These are phyloP conservation scores for Phytophthora citricola DNA, from an alignment of 352 stramenopile genomes.

Conservation along the genomic window DNA sequence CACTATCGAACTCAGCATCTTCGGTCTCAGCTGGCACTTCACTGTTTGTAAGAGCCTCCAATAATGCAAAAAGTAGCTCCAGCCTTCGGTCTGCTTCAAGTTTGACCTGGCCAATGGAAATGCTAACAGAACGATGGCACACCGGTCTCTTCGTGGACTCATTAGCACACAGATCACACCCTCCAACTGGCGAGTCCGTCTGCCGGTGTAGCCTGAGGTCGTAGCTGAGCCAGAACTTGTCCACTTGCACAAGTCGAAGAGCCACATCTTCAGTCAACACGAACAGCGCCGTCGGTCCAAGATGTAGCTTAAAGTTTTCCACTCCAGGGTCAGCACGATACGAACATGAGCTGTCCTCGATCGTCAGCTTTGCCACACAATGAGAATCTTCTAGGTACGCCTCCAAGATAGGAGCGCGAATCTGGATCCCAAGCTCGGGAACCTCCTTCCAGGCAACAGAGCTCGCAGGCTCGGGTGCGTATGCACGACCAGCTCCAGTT, in stretches of 20 bases:
- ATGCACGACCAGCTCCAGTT: conserved; percentile 20
- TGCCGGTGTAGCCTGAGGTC: conserved; percentile 66
- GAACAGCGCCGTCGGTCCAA: conserved; percentile 83
- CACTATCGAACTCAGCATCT: conserved; percentile 32
- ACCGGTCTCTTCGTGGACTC: conserved; percentile 61
- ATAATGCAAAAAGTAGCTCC: conserved; percentile 80
- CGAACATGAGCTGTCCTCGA: conserved; percentile 79
- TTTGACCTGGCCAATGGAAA: conserved; percentile 86
- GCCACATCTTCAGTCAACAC: conserved; percentile 89
- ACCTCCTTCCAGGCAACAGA: conserved; percentile 63
- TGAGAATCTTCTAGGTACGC: conserved; percentile 89
- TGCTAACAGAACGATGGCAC: conserved; percentile 67
- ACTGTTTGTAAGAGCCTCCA: conserved; percentile 71
- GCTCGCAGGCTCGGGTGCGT: conserved; percentile 17
- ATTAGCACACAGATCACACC: conserved; percentile 71
- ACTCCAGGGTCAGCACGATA: conserved; percentile 67
- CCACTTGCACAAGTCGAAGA: conserved; percentile 82
- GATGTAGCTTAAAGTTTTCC: conserved; percentile 73
- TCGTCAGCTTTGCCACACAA: conserved; percentile 85
- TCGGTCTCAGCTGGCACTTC: conserved; percentile 42
- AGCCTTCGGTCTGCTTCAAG: conserved; percentile 84
- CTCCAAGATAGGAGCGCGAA: conserved; percentile 83
- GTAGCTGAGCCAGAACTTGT: conserved; percentile 82
- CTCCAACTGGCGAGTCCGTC: conserved; percentile 38
- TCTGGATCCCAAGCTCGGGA: conserved; percentile 69